Conservation (phyloP, 768 basidiomycete species). For the Nevesoporus exiguus region DNA sequence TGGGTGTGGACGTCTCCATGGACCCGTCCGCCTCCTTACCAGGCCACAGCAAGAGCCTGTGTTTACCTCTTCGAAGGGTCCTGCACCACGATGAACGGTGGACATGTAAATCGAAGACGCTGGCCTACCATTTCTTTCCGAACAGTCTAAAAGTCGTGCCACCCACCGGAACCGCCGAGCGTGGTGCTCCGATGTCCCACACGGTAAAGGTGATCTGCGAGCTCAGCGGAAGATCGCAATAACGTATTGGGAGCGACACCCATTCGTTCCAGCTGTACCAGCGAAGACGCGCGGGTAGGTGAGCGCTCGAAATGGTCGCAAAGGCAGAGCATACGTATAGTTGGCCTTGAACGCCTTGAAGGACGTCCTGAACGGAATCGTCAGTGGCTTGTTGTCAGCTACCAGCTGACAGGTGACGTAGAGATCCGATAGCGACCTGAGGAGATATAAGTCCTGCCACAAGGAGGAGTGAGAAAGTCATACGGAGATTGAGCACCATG, state of each 20-base stretch:
- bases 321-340: constrained; percentile 54
- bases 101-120: background rate
- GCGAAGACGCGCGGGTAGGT: background rate
- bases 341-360: constrained; percentile 88
- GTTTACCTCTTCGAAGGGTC: constrained; percentile 88
- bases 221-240: constrained; percentile 87
- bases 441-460: constrained; percentile 18
- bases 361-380: constrained; percentile 86
- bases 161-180: constrained; percentile 78
- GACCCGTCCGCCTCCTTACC: constrained; percentile 84
- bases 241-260: constrained; percentile 87
- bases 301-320: background rate
- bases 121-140: constrained; percentile 82
- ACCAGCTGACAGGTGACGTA: constrained; percentile 91
- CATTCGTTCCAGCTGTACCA: constrained; percentile 87
- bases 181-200: constrained; percentile 89
- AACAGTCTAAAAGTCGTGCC: constrained; percentile 90
- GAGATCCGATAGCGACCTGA: constrained; percentile 84
- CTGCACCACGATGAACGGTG: constrained; percentile 36
- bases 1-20: constrained; percentile 78
- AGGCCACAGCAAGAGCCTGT: constrained; percentile 81
- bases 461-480: constrained; percentile 10
- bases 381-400: constrained; percentile 90
- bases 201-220: constrained; percentile 92
- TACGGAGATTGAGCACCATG: constrained; percentile 82